Conservation (phyloP, 805 yeast species). For the Wickerhamiella parazyma region DNA sequence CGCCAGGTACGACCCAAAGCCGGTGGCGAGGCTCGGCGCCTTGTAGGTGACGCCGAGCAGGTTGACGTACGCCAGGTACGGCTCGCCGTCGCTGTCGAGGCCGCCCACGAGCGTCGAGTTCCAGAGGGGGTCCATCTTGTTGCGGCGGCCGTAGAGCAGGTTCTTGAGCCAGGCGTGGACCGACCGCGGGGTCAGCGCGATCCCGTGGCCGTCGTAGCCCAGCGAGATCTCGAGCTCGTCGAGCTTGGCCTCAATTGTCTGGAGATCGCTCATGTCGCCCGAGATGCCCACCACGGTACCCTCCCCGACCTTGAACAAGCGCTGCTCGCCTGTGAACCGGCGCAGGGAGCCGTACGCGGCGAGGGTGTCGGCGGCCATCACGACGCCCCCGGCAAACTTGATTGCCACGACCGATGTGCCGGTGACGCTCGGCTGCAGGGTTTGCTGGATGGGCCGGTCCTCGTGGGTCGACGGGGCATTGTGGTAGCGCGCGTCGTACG, state of each 20-base stretch:
- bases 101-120: slow-evolving; percentile 90
- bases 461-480: slow-evolving; percentile 35
- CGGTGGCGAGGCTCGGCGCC: slow-evolving; percentile 84
- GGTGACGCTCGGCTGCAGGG: slow-evolving; percentile 90
- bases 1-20: slow-evolving; percentile 92
- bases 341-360: slow-evolving; percentile 87
- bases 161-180: slow-evolving; percentile 78
- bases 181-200: slow-evolving; percentile 66
- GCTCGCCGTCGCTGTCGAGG: slow-evolving; percentile 50
- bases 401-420: slow-evolving; percentile 92
- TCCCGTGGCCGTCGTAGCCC: slow-evolving; percentile 59
- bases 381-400: slow-evolving; percentile 79
- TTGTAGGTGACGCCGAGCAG: slow-evolving; percentile 82
- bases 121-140: slow-evolving; percentile 94
- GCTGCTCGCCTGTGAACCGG: slow-evolving; percentile 71
- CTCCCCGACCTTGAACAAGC: slow-evolving; percentile 71
- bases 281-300: slow-evolving; percentile 84
- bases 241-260: slow-evolving; percentile 58
- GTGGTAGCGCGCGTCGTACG: slow-evolving; percentile 40
- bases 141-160: slow-evolving; percentile 74
- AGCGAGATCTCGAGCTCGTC: slow-evolving; percentile 71
- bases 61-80: slow-evolving; percentile 77
- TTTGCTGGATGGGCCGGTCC: slow-evolving; percentile 56
- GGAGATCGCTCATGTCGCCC: slow-evolving; percentile 92
- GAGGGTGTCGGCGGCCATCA: slow-evolving; percentile 89